Conservation (phyloP, 75 land plant genomes). For the Pinus albicaulis region DNA sequence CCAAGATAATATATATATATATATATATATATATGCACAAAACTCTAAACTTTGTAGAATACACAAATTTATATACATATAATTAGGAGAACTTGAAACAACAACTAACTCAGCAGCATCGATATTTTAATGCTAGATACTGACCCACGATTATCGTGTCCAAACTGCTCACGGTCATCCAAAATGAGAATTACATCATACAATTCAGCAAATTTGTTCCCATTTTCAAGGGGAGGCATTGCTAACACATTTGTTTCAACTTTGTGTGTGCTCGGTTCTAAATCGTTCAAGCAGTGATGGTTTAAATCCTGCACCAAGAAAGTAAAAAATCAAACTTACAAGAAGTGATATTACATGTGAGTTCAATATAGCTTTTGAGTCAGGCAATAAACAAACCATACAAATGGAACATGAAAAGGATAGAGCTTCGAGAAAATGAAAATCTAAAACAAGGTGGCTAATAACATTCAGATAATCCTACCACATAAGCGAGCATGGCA, state of each 20-base stretch:
- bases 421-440: background rate
- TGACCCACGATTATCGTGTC: conserved; percentile 35
- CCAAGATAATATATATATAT: background rate
- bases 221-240: conserved; percentile 63
- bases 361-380: background rate
- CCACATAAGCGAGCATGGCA: background rate
- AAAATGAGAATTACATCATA: conserved; percentile 83
- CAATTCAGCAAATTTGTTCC: conserved; percentile 69
- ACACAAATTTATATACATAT: background rate
- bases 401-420: background rate
- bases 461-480: background rate
- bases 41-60: background rate
- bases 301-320: background rate
- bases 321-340: background rate
- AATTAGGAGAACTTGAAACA: background rate
- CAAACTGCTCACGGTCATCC: conserved; percentile 88
- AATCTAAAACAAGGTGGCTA: background rate
- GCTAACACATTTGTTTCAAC: conserved; percentile 17
- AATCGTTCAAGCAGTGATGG: background rate
- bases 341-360: background rate
- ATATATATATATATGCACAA: background rate
- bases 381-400: background rate
- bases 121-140: background rate
- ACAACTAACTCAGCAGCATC: background rate
- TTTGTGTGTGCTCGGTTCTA: background rate